Conservation (phyloP, 331 rosid genomes). For the Quercus lobata region DNA sequence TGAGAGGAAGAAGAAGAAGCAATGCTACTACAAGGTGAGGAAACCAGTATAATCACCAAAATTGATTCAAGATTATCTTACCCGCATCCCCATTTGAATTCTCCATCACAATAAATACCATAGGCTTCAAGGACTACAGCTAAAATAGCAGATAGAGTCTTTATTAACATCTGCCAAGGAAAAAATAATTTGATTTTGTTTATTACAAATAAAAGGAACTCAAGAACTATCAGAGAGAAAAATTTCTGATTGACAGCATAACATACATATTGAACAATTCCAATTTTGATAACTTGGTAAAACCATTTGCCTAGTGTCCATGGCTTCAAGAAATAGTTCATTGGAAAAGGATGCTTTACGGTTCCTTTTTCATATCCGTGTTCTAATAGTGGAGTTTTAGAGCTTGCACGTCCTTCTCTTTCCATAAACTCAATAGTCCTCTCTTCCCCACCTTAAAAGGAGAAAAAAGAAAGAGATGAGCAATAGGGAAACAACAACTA, state of each 20-base stretch:
- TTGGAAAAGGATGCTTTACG: slow-evolving; percentile 81
- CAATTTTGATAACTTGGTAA: slow-evolving; percentile 89
- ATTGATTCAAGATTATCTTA: slow-evolving; percentile 37
- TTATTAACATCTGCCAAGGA: slow-evolving; percentile 82
- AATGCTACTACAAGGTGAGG: background rate
- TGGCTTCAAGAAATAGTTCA: slow-evolving; percentile 74
- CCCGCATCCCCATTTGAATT: slow-evolving; percentile 91
- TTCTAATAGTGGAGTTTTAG: slow-evolving; percentile 67
- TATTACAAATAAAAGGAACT: slow-evolving; percentile 8
- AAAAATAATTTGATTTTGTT: slow-evolving; percentile 16
- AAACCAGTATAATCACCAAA: background rate
- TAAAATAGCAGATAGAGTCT: slow-evolving; percentile 69
- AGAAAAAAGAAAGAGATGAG: background rate
- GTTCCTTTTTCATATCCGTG: slow-evolving; percentile 53
- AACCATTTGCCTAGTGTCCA: slow-evolving; percentile 88
- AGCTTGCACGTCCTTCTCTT: slow-evolving; percentile 69
- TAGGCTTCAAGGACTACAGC: slow-evolving; percentile 94
- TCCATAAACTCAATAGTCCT: slow-evolving; percentile 88
- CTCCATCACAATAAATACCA: slow-evolving; percentile 91
- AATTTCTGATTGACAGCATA: slow-evolving; percentile 19
- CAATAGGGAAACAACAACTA: background rate
- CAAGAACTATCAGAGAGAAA: background rate
- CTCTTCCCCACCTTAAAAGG: slow-evolving; percentile 79
- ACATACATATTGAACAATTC: slow-evolving; percentile 98
- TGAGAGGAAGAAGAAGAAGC: no score